A percentile compares a stretch with the other conserved stretches of the same genome.
Evolutionary conservation across 768 basidiomycete species (phyloP).

Genomic region (Boletellus sp.): DNA sequence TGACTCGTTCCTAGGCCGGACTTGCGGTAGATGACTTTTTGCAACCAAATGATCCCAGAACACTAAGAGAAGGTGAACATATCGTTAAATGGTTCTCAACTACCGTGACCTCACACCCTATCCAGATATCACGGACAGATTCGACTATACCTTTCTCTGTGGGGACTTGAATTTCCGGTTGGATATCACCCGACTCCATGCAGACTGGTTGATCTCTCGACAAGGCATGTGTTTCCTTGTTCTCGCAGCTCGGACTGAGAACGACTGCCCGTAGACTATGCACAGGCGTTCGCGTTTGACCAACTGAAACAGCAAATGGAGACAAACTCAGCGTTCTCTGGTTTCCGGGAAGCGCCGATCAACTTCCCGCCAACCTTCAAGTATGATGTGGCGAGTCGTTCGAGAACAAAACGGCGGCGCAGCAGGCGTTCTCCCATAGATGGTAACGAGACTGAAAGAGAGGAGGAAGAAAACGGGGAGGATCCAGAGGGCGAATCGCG

Average conservation of each 20-base stretch:
- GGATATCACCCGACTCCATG: slow-evolving; percentile 84
- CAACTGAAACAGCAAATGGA: slow-evolving; percentile 79
- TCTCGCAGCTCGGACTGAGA: slow-evolving; percentile 6
- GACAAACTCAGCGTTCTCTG: slow-evolving; percentile 61
- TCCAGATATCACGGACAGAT: slow-evolving; percentile 78
- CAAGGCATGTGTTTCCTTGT: slow-evolving; percentile 47
- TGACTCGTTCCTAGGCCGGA: slow-evolving; percentile 49
- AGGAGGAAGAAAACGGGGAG: slow-evolving; percentile 37
- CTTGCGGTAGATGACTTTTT: slow-evolving; percentile 79
- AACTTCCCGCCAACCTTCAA: slow-evolving; percentile 94
- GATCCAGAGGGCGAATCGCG: slow-evolving; percentile 45
- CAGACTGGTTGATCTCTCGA: slow-evolving; percentile 87
- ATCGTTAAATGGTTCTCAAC: background rate
- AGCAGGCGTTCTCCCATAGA: slow-evolving; percentile 37
- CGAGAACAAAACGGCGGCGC: slow-evolving; percentile 39
- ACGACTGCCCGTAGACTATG: slow-evolving; percentile 53
- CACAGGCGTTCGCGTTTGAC: slow-evolving; percentile 85
- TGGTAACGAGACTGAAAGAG: slow-evolving; percentile 39
- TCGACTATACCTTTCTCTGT: slow-evolving; percentile 84
- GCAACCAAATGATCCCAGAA: slow-evolving; percentile 56
- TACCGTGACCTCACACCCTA: slow-evolving; percentile 7
- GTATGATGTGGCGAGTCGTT: slow-evolving; percentile 70
- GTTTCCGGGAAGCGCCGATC: slow-evolving; percentile 78
- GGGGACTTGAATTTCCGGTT: slow-evolving; percentile 93
- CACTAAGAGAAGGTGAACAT: slow-evolving; percentile 62